A percentile compares a stretch with the other conserved stretches of the same genome.
phyloP scores from a whole-genome alignment of 2,329 filamentous ascomycete species.

The Nothophaeocryptopus gaeumannii region DNA sequence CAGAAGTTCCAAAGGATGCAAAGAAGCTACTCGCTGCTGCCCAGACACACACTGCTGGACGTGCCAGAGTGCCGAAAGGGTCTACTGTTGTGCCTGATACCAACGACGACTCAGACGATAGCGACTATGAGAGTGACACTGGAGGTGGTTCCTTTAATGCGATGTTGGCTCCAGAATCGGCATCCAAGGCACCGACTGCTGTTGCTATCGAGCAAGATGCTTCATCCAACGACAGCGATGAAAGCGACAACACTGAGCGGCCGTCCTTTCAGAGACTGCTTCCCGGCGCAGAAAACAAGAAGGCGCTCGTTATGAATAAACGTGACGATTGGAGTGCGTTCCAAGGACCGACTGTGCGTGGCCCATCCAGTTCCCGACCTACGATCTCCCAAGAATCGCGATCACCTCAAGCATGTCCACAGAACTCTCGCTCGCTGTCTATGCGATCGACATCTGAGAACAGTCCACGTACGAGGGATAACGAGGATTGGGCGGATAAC shows the following conservation, averaged over 20 bases:
- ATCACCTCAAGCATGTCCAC: background rate
- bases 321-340: constrained; percentile 5
- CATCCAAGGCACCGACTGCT: background rate
- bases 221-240: background rate
- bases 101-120: constrained; percentile 8
- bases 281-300: background rate
- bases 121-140: constrained; percentile 3
- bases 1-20: constrained; percentile 25
- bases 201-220: background rate
- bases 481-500: background rate
- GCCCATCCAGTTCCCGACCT: background rate
- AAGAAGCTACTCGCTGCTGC: constrained; percentile 15
- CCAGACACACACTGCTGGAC: constrained; percentile 14
- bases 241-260: background rate
- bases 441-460: background rate
- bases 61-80: constrained; percentile 21
- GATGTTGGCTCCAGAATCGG: background rate
- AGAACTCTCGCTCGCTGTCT: background rate
- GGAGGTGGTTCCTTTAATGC: background rate
- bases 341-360: background rate
- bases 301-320: background rate
- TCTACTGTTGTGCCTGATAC: constrained; percentile 7
- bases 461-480: no score
- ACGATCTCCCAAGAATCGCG: background rate
- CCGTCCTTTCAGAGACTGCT: background rate